These are phyloP conservation scores for Lasiosphaeriaceae sp. DNA, from an alignment of 495 filamentous ascomycete species.

Conservation along the genomic window DNA sequence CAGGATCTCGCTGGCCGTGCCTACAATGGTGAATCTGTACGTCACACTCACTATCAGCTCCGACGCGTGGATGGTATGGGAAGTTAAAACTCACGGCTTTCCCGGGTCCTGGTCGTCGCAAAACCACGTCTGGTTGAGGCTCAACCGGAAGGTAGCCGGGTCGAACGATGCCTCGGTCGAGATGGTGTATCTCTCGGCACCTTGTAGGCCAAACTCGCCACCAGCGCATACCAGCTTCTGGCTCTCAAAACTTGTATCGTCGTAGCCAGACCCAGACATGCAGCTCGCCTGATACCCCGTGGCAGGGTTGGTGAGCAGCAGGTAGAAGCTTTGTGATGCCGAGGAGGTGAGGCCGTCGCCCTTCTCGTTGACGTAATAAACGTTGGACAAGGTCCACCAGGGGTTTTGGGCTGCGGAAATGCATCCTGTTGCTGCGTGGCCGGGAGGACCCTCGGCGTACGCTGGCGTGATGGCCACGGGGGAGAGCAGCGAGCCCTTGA, in stretches of 20 bases:
- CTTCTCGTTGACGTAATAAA: constrained; percentile 15
- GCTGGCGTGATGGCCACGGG: constrained; percentile 21
- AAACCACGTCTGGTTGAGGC: constrained; percentile 30
- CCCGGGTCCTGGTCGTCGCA: constrained; percentile 25
- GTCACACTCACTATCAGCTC: not conserved
- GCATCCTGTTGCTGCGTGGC: constrained; percentile 15
- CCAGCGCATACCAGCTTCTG: constrained; percentile 12
- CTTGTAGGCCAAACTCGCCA: constrained; percentile 16
- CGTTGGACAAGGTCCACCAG: constrained; percentile 14
- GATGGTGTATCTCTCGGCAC: constrained; percentile 12
- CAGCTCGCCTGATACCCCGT: constrained; percentile 28
- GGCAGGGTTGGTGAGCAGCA: constrained; percentile 19
- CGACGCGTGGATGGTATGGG: not conserved
- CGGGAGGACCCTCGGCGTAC: constrained; percentile 15
- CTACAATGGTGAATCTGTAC: constrained; percentile 16
- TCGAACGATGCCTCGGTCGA: constrained; percentile 19
- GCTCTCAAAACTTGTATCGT: not conserved
- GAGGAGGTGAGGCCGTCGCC: constrained; percentile 13
- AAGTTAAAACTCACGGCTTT: constrained; percentile 26
- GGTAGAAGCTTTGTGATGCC: constrained; percentile 12
- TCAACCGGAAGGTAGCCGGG: constrained; percentile 9
- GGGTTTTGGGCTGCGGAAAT: constrained; percentile 9
- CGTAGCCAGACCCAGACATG: constrained; percentile 6
- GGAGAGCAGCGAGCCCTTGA: constrained; percentile 15
- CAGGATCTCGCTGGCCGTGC: constrained; percentile 6